A percentile compares a stretch with the other conserved stretches of the same genome.
Conservation (phyloP, 805 yeast species). For the Soucietia sequanensis region DNA sequence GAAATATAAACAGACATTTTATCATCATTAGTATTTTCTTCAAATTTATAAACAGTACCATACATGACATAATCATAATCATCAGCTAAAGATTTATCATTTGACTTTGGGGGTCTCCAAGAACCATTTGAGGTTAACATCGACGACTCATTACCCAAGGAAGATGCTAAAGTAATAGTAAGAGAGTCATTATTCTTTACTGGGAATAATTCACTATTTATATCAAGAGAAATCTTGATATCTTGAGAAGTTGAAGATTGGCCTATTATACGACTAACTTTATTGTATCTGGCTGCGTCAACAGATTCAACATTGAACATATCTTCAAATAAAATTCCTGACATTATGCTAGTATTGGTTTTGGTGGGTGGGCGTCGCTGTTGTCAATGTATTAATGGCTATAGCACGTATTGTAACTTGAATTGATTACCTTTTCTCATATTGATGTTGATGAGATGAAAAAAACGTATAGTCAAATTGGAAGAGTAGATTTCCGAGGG, state of each 20-base stretch:
- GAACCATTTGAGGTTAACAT: slow-evolving; percentile 55
- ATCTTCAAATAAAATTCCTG: slow-evolving; percentile 84
- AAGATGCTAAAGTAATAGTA: slow-evolving; percentile 82
- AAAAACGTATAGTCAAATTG: too few relatives aligned
- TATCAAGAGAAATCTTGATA: slow-evolving; percentile 80
- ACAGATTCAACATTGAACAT: slow-evolving; percentile 81
- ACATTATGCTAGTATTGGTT: slow-evolving; percentile 33
- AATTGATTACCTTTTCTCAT: too few relatives aligned
- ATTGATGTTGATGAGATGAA: too few relatives aligned
- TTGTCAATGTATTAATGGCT: too few relatives aligned
- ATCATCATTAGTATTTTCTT: slow-evolving; percentile 69
- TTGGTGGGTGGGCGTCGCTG: too few relatives aligned
- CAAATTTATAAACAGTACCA: slow-evolving; percentile 96
- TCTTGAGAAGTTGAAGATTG: slow-evolving; percentile 79
- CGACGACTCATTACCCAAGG: slow-evolving; percentile 52
- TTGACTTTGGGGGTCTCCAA: slow-evolving; percentile 83
- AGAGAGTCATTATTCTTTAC: slow-evolving; percentile 71
- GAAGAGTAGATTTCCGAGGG: too few relatives aligned
- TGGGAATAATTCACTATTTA: slow-evolving; percentile 91
- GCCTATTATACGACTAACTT: slow-evolving; percentile 85
- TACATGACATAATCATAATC: slow-evolving; percentile 98
- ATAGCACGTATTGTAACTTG: too few relatives aligned
- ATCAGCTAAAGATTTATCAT: slow-evolving; percentile 85
- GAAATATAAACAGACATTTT: slow-evolving; percentile 87
- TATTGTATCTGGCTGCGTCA: slow-evolving; percentile 88